phyloP scores from a whole-genome alignment of 805 yeast genomes.

The Millerozyma acaciae region DNA sequence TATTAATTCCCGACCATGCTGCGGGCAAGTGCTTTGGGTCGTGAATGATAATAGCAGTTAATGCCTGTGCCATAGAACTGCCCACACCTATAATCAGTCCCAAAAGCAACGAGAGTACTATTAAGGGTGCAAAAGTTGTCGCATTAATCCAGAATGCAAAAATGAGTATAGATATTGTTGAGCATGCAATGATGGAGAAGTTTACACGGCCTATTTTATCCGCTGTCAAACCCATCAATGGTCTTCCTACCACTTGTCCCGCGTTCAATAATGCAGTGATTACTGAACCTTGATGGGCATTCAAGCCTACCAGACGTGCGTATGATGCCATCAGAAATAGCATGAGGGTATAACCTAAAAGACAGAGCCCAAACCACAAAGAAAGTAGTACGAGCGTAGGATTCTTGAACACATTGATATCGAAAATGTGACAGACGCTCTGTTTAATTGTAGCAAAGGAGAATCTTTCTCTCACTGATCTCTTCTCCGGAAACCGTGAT shows the following conservation, averaged over 20 bases:
- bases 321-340: conserved; percentile 38
- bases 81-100: conserved; percentile 33
- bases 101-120: conserved; percentile 25
- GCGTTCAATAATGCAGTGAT: conserved; percentile 37
- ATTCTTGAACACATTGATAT: conserved; percentile 21
- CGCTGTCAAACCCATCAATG: conserved; percentile 44
- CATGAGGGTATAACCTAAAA: conserved; percentile 35
- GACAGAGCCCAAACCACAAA: conserved; percentile 33
- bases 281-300: conserved; percentile 26
- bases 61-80: conserved; percentile 20
- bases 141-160: conserved; percentile 40
- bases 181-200: conserved; percentile 17
- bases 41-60: conserved; percentile 22
- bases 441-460: conserved; percentile 7
- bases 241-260: conserved; percentile 48
- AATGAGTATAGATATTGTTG: conserved; percentile 20
- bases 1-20: conserved; percentile 38
- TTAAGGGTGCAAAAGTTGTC: conserved; percentile 24
- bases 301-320: conserved; percentile 43
- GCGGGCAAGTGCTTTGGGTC: conserved; percentile 27
- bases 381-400: conserved; percentile 21
- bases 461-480: conserved; percentile 17
- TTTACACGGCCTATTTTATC: conserved; percentile 48
- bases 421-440: conserved; percentile 34
- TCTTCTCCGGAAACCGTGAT: conserved; percentile 33